Evolutionary conservation across 139 green algal species (phyloP), one percentile per base, ranked within the genome.

Genomic region (Chlamydomonas urium): DNA sequence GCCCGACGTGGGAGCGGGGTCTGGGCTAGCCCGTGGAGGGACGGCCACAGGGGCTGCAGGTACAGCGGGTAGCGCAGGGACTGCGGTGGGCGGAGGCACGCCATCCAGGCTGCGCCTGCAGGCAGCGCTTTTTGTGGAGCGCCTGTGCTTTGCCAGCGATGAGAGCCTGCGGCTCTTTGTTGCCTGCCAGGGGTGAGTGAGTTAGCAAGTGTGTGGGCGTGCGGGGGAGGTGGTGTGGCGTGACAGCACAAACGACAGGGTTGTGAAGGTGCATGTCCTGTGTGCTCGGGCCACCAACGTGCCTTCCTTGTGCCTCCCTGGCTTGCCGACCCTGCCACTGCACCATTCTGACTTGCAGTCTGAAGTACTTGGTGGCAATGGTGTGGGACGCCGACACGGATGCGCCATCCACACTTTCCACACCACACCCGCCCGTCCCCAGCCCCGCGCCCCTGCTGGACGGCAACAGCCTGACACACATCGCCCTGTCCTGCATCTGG

Each of bases 161-260:
- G 65, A 73, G 36, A 89, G 83, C 24, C 75, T 91, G 56, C 81
- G 87, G 37, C 82, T 92, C 76, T 71, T 96, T 35, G 75, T 96
- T 4, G 84, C 89, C 0, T 96, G 89, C 69, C 65, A 83, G 68
- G 77, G 63, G 63, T 71, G 28, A 57, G 63, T 63, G n/a, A 14
- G 53, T 14, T 21, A 8, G 59, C 8, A 29, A n/a, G 19, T 6
- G 50, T 8, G 19, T 60, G 50, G 50, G 23, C 4, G 50, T n/a
- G 8, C n/a, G 50, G n/a, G 24, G 50, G 21, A 60, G 21, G 4
- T n/a, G 14, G 50, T 8, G 50, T 32, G 23, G 19, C 50, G 50
- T 32, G 50, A 33, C 4, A 29, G 19, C 14, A 60, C 4, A 8
- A 50, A 24, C 10, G 10, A 8, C 42, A 8, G 14, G 42, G 8